These are phyloP conservation scores for Arthrobotrys sphaeroides DNA, from an alignment of 2,329 filamentous ascomycete species.

Conservation along the genomic window DNA sequence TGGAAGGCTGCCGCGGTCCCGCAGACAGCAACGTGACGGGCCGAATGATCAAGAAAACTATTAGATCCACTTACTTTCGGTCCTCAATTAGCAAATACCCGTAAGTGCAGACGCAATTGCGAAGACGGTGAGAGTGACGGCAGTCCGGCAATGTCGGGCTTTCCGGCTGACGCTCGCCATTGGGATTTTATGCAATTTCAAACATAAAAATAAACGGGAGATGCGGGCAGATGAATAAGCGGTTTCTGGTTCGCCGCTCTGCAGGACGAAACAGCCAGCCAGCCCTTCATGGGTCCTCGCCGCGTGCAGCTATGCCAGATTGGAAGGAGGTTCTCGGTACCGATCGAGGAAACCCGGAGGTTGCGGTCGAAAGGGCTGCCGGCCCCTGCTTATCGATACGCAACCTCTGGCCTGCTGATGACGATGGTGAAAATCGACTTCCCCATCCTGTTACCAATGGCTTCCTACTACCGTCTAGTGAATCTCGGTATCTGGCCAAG, in stretches of 20 bases:
- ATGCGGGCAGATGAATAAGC: constrained; percentile 24
- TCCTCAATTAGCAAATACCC: background rate
- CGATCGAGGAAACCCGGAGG: constrained; percentile 26
- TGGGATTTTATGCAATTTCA: background rate
- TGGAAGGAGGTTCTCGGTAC: constrained; percentile 44
- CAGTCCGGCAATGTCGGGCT: background rate
- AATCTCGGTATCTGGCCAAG: background rate
- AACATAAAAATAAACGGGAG: constrained; percentile 18
- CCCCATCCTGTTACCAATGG: background rate
- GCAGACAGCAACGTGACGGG: constrained; percentile 31
- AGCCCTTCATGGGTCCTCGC: constrained; percentile 7
- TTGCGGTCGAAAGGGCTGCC: background rate
- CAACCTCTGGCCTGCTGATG: background rate
- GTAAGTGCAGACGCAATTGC: background rate
- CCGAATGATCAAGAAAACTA: background rate
- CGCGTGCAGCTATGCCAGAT: constrained; percentile 23
- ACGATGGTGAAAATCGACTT: background rate
- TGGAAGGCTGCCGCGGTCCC: constrained; percentile 6
- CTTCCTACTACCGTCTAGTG: background rate
- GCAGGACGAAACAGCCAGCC: constrained; percentile 13
- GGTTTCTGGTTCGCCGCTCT: constrained; percentile 21
- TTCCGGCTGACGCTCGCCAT: background rate
- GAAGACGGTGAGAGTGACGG: constrained; percentile 10
- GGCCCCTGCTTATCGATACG: constrained; percentile 27
- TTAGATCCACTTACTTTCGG: constrained; percentile 15